These are phyloP conservation scores for Populus hybrid DNA, from an alignment of 441 rosid species.

Conservation along the genomic window DNA sequence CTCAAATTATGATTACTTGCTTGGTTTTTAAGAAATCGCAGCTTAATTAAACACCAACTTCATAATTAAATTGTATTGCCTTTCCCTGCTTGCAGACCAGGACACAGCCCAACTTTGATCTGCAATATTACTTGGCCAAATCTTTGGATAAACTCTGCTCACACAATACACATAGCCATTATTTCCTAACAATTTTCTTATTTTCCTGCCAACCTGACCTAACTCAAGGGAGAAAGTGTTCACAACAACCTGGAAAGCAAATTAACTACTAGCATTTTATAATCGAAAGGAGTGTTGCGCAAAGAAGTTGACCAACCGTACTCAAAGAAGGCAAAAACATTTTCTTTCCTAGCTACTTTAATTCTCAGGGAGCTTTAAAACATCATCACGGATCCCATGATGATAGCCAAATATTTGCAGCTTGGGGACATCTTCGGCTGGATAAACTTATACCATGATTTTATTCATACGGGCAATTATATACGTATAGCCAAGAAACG, in stretches of 20 bases:
- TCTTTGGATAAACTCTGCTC: not conserved
- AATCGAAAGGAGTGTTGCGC: not conserved
- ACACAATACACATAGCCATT: not conserved
- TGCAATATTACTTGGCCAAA: not conserved
- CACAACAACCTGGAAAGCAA: not conserved
- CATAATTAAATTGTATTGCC: not conserved
- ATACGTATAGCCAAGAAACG: not conserved
- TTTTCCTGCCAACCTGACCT: slow-evolving; percentile 15
- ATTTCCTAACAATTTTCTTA: slow-evolving; percentile 1
- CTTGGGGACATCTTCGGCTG: not conserved
- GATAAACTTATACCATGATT: not conserved
- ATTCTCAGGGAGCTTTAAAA: not conserved
- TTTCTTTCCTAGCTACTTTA: slow-evolving; percentile 30
- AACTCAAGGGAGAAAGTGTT: not conserved
- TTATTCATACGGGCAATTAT: not conserved
- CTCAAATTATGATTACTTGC: not conserved
- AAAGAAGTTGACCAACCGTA: slow-evolving; percentile 26
- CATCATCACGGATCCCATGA: slow-evolving; percentile 12
- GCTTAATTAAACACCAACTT: not conserved
- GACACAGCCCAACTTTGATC: not conserved
- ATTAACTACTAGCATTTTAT: not conserved
- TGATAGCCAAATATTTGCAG: not conserved
- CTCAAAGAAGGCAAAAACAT: not conserved
- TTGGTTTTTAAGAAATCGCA: not conserved
- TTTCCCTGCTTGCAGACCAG: not conserved